Base-by-base conservation (phyloP, 148 eudicot genomes). In the Polygonum maritimum region DNA sequence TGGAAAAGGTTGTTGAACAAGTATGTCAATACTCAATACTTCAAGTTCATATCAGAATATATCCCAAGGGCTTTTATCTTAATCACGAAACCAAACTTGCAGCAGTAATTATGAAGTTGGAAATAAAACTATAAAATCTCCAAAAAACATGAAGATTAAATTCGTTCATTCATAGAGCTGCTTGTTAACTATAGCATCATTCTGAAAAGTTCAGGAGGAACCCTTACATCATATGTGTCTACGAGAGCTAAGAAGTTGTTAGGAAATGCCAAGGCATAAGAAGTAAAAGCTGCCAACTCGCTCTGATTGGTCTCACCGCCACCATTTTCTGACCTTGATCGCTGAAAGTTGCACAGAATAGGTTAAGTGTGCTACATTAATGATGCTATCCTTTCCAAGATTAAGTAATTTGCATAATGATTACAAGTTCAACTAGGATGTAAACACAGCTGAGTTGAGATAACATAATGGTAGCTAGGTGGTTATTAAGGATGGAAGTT, bases 151-250 rank as follows among this genome's bases (percentile, higher is more conserved):
- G 31, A 6, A 57, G 33, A 35, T 10, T 9, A 33, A 63, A 63
- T 5, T 2, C n/a, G 12, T 35, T 1, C 15, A 4, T 4, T 5
- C n/a, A 33, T 12, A 60, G 2, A 60, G 21, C 5, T 60, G 36
- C 35, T 60, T 13, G 7, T 60, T 26, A 26, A 60, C 4, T 26
- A 31, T 60, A 63, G 16, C 3, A 35, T 31, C 44, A 38, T 36
- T 12, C 4, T 35, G 7, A 14, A 36, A 62, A 47, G 40, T 51
- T n/a, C 67, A 44, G 16, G 14, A 75, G 40, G 52, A 48, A 26
- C 74, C 87, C 99, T 90, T 90, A 92, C 99, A 85, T 95, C 99
- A 80, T 95, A 95, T 21, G 99, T 95, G 84, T 95, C 99, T 72
- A 95, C 99, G 74, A 95, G 94, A 80, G 97, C 99, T 79, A 95